A percentile compares a stretch with the other conserved stretches of the same genome.
Conservation (phyloP, 495 filamentous ascomycete genomes). For the Talaromyces adpressus region DNA sequence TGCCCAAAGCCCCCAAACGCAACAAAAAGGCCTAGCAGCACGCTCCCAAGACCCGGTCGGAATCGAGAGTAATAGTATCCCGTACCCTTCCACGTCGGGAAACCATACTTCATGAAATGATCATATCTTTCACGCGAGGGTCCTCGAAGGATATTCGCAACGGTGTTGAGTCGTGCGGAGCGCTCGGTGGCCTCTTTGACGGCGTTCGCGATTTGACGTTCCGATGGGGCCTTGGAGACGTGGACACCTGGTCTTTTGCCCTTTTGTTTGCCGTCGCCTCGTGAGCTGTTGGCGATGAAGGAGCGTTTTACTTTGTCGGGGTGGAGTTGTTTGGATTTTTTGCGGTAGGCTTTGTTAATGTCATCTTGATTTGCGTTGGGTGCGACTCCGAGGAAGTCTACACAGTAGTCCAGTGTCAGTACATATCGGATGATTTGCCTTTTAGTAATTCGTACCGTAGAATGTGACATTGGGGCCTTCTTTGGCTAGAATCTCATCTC, state of each 20-base stretch:
- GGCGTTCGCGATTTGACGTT: constrained; percentile 63
- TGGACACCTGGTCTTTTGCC: constrained; percentile 52
- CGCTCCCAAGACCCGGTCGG: constrained; percentile 80
- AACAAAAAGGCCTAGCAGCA: constrained; percentile 76
- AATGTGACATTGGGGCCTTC: constrained; percentile 84
- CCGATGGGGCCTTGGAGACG: constrained; percentile 62
- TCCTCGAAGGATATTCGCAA: constrained; percentile 79
- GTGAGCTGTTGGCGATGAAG: constrained; percentile 65
- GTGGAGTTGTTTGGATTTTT: constrained; percentile 73
- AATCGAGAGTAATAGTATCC: constrained; percentile 96
- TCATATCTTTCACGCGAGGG: constrained; percentile 81
- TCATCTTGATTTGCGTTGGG: constrained; percentile 74
- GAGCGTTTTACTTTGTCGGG: constrained; percentile 91
- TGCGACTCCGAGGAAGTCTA: constrained; percentile 74
- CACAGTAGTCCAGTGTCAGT: not conserved
- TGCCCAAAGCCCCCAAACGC: constrained; percentile 78
- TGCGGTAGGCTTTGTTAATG: constrained; percentile 88
- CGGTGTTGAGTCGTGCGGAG: constrained; percentile 73
- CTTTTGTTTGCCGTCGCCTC: constrained; percentile 50
- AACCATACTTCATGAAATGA: constrained; percentile 88
- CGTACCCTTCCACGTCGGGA: constrained; percentile 92
- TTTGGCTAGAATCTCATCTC: constrained; percentile 68
- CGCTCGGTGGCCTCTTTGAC: constrained; percentile 73
- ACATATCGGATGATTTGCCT: not conserved
- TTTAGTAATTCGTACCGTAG: constrained; percentile 52